Evolutionary conservation across 2,329 filamentous ascomycete species (phyloP).

Genomic region (Macrophomina tecta): DNA sequence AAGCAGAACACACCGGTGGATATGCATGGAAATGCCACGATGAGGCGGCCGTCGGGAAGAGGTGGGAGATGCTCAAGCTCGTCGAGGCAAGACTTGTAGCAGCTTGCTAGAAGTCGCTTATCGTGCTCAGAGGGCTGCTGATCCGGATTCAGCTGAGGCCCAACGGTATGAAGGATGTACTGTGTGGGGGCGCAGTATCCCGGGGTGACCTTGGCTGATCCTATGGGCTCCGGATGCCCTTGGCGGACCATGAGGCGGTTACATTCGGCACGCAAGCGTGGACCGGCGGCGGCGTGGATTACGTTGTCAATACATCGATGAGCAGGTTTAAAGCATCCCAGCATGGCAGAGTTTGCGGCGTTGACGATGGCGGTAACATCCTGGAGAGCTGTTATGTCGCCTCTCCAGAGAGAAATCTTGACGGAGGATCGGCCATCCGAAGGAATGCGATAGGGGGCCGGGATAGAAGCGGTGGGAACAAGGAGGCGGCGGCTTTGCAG

Average conservation of each 20-base stretch:
- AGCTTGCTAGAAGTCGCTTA: slow-evolving; percentile 35
- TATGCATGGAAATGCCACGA: slow-evolving; percentile 43
- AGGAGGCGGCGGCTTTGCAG: slow-evolving; percentile 31
- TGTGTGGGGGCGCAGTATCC: slow-evolving; percentile 39
- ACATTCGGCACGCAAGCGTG: slow-evolving; percentile 41
- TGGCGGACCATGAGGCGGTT: slow-evolving; percentile 35
- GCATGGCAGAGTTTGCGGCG: slow-evolving; percentile 43
- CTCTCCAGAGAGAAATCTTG: slow-evolving; percentile 40
- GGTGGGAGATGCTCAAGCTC: slow-evolving; percentile 36
- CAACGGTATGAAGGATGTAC: slow-evolving; percentile 44
- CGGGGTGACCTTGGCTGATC: slow-evolving; percentile 37
- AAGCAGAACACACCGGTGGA: slow-evolving; percentile 47
- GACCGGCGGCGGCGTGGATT: slow-evolving; percentile 43
- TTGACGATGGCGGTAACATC: slow-evolving; percentile 45
- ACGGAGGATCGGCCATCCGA: slow-evolving; percentile 2
- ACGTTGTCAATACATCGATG: slow-evolving; percentile 47
- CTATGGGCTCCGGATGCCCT: slow-evolving; percentile 35
- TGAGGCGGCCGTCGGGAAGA: slow-evolving; percentile 36
- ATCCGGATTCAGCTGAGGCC: slow-evolving; percentile 39
- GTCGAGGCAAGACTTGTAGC: slow-evolving; percentile 41
- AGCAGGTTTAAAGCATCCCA: slow-evolving; percentile 44
- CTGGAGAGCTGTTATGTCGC: slow-evolving; percentile 43
- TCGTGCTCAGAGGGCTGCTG: slow-evolving; percentile 33
- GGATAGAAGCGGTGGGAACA: slow-evolving; percentile 30
- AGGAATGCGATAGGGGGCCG: not conserved